Evolutionary conservation across 345 rosid species (phyloP).

Genomic region (Linum trigynum): DNA sequence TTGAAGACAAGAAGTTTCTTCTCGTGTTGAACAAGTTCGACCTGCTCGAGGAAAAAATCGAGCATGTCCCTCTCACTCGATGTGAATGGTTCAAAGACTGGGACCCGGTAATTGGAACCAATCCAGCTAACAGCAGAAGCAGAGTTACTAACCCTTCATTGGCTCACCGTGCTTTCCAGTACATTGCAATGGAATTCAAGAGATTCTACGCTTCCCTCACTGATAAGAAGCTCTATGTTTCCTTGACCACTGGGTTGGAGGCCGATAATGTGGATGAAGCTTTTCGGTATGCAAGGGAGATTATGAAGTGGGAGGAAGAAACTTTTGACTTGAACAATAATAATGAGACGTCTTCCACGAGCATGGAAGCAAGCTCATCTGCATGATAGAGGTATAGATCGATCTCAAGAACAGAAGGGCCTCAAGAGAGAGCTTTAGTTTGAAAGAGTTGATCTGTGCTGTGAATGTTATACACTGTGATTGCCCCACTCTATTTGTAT

Average conservation of each 20-base stretch:
- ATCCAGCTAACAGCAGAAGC: slow-evolving; percentile 14
- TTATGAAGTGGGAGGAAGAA: slow-evolving; percentile 50
- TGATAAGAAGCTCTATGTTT: slow-evolving; percentile 50
- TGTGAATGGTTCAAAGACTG: slow-evolving; percentile 86
- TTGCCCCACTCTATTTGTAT: background rate
- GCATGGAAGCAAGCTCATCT: slow-evolving; percentile 47
- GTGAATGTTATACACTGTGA: background rate
- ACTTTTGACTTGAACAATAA: slow-evolving; percentile 16
- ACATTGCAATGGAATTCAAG: slow-evolving; percentile 64
- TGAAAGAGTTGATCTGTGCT: background rate
- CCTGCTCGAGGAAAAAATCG: slow-evolving; percentile 63
- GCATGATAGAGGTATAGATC: slow-evolving; percentile 16
- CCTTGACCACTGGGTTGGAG: slow-evolving; percentile 42
- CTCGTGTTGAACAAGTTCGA: slow-evolving; percentile 73
- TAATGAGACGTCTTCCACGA: slow-evolving; percentile 35
- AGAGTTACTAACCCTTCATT: slow-evolving; percentile 32
- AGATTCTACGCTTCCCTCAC: slow-evolving; percentile 40
- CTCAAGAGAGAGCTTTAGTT: background rate
- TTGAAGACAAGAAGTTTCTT: slow-evolving; percentile 63
- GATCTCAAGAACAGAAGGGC: background rate
- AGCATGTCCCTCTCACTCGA: slow-evolving; percentile 38
- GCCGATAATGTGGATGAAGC: slow-evolving; percentile 50
- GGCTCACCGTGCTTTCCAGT: slow-evolving; percentile 63
- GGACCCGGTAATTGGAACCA: slow-evolving; percentile 46
- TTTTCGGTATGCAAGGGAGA: slow-evolving; percentile 53